A percentile compares a stretch with the other conserved stretches of the same genome.
Conservation (phyloP, 257 asterid genomes). For the Nyctanthes arbortristis region DNA sequence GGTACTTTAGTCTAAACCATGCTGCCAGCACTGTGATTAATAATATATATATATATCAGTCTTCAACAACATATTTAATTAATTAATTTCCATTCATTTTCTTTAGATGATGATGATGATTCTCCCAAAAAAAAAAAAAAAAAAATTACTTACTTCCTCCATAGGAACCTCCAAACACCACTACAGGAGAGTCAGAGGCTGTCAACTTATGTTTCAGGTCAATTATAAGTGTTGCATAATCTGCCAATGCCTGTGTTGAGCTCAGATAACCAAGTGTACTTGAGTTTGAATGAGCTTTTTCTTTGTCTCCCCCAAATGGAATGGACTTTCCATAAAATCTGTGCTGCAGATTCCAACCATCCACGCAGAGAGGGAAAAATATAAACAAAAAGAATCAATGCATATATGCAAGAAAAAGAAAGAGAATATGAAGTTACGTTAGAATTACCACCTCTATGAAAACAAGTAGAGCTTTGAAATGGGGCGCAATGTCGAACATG, state of each 20-base stretch:
- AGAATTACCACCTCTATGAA: slow-evolving; percentile 77
- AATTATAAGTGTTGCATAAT: slow-evolving; percentile 71
- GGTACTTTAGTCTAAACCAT: slow-evolving; percentile 94
- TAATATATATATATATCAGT: neutral
- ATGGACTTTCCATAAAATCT: slow-evolving; percentile 85
- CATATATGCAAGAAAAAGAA: too few species aligned
- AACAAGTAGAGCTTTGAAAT: slow-evolving; percentile 64
- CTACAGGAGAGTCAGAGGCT: slow-evolving; percentile 67
- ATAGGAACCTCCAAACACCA: slow-evolving; percentile 92
- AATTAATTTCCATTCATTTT: too few species aligned
- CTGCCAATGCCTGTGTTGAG: slow-evolving; percentile 89
- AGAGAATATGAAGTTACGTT: too few species aligned
- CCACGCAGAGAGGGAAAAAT: neutral
- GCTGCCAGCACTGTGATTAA: slow-evolving; percentile 99
- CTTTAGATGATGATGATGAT: too few species aligned
- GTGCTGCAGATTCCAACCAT: slow-evolving; percentile 52
- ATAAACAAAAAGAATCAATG: too few species aligned
- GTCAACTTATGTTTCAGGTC: slow-evolving; percentile 74
- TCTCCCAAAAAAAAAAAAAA: neutral
- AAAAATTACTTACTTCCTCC: slow-evolving; percentile 71
- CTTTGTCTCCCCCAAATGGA: slow-evolving; percentile 67
- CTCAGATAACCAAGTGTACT: slow-evolving; percentile 77
- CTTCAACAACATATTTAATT: neutral
- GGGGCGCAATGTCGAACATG: slow-evolving; percentile 80
- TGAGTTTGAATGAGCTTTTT: slow-evolving; percentile 62